These are phyloP conservation scores for Trypanosoma cruzi DNA, from an alignment of 208 protist species.

Conservation along the genomic window DNA sequence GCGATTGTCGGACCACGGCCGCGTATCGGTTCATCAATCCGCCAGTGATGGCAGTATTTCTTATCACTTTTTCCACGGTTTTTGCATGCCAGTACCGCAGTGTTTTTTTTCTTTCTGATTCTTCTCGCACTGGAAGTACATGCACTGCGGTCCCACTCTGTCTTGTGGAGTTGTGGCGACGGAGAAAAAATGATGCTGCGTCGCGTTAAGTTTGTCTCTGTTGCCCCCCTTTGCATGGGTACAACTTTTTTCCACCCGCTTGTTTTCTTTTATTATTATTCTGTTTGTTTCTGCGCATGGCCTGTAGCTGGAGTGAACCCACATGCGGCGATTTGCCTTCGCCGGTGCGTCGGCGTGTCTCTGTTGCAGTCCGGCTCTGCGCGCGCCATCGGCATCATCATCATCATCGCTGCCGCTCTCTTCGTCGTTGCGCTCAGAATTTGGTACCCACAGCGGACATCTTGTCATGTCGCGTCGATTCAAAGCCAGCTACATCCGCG, in stretches of 20 bases:
- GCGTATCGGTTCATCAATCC: not conserved
- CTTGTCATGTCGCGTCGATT: constrained; percentile 7
- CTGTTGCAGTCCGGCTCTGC: not conserved
- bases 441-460: not conserved
- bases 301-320: not conserved
- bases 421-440: not conserved
- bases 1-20: not conserved
- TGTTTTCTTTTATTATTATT: constrained; percentile 10
- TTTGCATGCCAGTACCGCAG: not conserved
- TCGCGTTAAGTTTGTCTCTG: no score
- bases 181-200: no score
- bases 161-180: no score
- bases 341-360: not conserved
- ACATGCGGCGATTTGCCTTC: constrained; percentile 15
- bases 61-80: no score
- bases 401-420: not conserved
- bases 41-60: not conserved
- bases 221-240: no score
- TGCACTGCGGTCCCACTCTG: no score
- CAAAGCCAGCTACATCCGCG: constrained; percentile 53
- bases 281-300: not conserved
- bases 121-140: no score
- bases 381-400: not conserved
- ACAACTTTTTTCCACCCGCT: not conserved
- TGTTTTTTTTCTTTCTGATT: not conserved